Evolutionary conservation across 2,329 filamentous ascomycete genomes (phyloP), one percentile per base, ranked within the genome.

Genomic region (Sclerotinia glacialis): DNA sequence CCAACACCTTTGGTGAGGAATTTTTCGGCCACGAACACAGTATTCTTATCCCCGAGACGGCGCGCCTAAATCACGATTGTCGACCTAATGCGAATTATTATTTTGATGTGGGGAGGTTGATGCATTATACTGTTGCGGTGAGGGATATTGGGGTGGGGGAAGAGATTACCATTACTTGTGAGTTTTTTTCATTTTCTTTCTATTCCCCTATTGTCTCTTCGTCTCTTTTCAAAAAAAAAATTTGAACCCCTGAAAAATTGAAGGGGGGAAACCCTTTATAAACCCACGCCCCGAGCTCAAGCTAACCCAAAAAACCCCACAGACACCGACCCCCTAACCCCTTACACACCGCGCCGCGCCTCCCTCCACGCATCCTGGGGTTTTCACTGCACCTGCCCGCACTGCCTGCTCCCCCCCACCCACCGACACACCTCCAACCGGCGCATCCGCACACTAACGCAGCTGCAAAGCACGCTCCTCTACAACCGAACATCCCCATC

Each of bases 31-130:
- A 65, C 46, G 64, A 66, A 21, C 68, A 71, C 42, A 64, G 53
- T 2, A 58, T 71, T 16, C 37, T 70, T 0, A 52, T 67, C 12
- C 69, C 67, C 0, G 68, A 71, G 52, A 69, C 66, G 7, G 69
- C 69, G 34, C 65, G 78, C 5, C 68, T 80, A 62, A 80, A 80
- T 68, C 78, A 80, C 66, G 77, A 78, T 61, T 80, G 78, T 64
- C 71, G 74, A 11, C 78, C 78, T 8, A 79, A 79, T 52, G 66
- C 75, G 72, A 56, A 75, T 74, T 31, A 28, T 59, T 44, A 12
- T 21, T 44, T 50, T 21, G 23, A 52, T n/a, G n/a, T 53, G 3
- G 9, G 31, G 7, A 34, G 28, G n/a, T 28, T 18, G 2, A 62
- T 23, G 65, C 70, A 21, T 68, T 71, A 66, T 78, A 78, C 68